Percentiles rank a stretch among this genome's conserved stretches.
Conservation (phyloP, 129 eudicot species). For the Smallanthus sonchifolius region DNA sequence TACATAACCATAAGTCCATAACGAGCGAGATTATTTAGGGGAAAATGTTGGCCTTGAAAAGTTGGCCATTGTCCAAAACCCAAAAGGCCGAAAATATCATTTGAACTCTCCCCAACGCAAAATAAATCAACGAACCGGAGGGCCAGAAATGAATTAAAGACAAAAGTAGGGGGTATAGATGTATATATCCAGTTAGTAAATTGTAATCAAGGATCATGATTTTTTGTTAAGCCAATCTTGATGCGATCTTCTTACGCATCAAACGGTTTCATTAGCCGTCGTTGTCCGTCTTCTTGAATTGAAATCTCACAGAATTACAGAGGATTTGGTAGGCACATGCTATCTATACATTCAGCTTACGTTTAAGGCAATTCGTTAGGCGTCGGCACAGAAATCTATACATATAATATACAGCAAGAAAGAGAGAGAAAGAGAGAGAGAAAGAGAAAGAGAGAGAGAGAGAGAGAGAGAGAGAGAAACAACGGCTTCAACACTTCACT, state of each 20-base stretch:
- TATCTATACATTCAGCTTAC: constrained; percentile 8
- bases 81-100: too few species aligned
- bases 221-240: not conserved
- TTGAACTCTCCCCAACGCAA: too few species aligned
- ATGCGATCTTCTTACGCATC: constrained; percentile 18
- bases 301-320: constrained; percentile 1
- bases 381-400: constrained; percentile 14
- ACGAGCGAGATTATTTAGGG: too few species aligned
- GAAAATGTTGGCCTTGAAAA: too few species aligned
- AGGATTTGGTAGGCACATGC: not conserved
- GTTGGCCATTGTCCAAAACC: too few species aligned
- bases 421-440: not conserved
- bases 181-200: constrained; percentile 1
- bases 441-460: not conserved
- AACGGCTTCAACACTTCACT: constrained; percentile 27
- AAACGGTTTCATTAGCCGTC: constrained; percentile 7
- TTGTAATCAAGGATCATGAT: not conserved
- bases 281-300: not conserved
- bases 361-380: constrained; percentile 21
- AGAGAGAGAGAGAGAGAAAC: not conserved
- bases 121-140: not conserved
- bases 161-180: not conserved
- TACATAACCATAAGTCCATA: too few species aligned
- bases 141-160: not conserved
- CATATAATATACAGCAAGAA: constrained; percentile 8